phyloP scores from a whole-genome alignment of 2,329 filamentous ascomycete species.

The Botrytis hyacinthi region DNA sequence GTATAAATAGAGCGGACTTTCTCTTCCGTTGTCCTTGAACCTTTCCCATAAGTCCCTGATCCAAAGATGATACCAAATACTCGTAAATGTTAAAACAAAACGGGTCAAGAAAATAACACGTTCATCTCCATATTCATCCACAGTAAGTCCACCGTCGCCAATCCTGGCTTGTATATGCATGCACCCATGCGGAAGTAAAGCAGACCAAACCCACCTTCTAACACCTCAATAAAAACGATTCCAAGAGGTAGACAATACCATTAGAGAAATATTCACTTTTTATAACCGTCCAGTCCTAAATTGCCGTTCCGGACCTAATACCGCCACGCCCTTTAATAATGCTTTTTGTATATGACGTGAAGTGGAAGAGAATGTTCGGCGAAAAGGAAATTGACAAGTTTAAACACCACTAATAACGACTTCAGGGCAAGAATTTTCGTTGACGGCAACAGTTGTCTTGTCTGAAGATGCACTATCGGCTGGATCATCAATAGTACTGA shows the following conservation, averaged over 20 bases:
- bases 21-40: neutral
- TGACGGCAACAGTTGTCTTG: constrained; percentile 26
- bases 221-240: constrained; percentile 1
- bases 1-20: constrained; percentile 10
- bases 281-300: constrained; percentile 4
- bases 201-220: constrained; percentile 13
- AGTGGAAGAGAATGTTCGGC: constrained; percentile 18
- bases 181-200: constrained; percentile 8
- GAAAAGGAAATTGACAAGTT: constrained; percentile 16
- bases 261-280: constrained; percentile 20
- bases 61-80: neutral
- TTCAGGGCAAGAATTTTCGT: constrained; percentile 31
- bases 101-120: neutral
- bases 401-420: constrained; percentile 35
- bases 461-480: constrained; percentile 29
- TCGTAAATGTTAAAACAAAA: constrained; percentile 10
- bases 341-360: constrained; percentile 19
- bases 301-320: constrained; percentile 15
- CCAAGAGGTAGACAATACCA: constrained; percentile 3
- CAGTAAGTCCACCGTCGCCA: constrained; percentile 14
- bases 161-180: constrained; percentile 17
- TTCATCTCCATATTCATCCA: constrained; percentile 3
- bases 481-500: constrained; percentile 45
- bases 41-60: neutral
- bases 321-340: constrained; percentile 23